These are phyloP conservation scores for Penicillium polonicum DNA, from an alignment of 2,329 filamentous ascomycete species.

Conservation along the genomic window DNA sequence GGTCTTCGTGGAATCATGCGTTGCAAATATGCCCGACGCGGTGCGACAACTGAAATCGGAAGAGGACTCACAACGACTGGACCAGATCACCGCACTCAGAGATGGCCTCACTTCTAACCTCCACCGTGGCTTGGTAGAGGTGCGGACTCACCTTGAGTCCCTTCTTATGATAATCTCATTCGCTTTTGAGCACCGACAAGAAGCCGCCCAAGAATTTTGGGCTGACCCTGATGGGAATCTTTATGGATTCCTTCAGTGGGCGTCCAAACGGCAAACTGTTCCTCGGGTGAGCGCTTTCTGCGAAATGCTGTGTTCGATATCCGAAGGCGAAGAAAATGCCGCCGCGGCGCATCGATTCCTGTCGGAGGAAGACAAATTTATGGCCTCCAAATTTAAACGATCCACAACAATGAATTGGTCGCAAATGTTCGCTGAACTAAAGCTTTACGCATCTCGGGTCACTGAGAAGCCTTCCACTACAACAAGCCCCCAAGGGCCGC, in stretches of 20 bases:
- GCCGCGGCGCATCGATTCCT: slow-evolving; percentile 84
- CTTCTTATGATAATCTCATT: slow-evolving; percentile 92
- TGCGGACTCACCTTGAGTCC: slow-evolving; percentile 69
- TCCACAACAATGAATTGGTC: slow-evolving; percentile 85
- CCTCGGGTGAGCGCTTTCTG: slow-evolving; percentile 96
- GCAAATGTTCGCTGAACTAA: slow-evolving; percentile 87
- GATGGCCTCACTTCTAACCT: slow-evolving; percentile 44
- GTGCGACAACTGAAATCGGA: slow-evolving; percentile 80
- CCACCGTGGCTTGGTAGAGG: slow-evolving; percentile 43
- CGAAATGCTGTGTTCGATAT: slow-evolving; percentile 88
- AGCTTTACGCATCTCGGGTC: slow-evolving; percentile 77
- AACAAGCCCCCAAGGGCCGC: slow-evolving; percentile 53
- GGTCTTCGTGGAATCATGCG: slow-evolving; percentile 84
- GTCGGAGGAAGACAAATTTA: slow-evolving; percentile 74
- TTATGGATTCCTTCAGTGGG: slow-evolving; percentile 94
- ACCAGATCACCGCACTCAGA: slow-evolving; percentile 47
- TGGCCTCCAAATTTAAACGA: slow-evolving; percentile 74
- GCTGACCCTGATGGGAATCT: slow-evolving; percentile 87
- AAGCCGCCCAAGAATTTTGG: slow-evolving; percentile 89
- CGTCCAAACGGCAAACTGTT: slow-evolving; percentile 90
- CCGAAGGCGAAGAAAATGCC: slow-evolving; percentile 78
- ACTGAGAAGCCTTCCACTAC: slow-evolving; percentile 64
- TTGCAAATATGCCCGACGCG: slow-evolving; percentile 91
- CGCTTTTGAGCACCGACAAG: slow-evolving; percentile 79
- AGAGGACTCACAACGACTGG: slow-evolving; percentile 73